Evolutionary conservation across 768 basidiomycete species (phyloP).

Genomic region (Mycena maculata): DNA sequence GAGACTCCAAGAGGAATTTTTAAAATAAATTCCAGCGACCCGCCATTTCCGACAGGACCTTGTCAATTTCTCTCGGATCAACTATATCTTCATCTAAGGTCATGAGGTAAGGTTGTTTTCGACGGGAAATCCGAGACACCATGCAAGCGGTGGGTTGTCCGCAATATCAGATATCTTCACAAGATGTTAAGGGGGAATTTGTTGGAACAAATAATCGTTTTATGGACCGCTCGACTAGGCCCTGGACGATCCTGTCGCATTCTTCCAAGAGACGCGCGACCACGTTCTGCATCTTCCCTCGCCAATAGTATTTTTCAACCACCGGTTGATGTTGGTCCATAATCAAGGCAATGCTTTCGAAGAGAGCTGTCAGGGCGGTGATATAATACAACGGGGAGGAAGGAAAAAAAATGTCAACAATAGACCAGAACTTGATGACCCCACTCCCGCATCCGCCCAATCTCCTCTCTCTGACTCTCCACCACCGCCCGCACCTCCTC

Average conservation of each 20-base stretch:
- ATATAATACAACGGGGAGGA: conserved; percentile 95
- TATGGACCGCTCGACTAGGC: conserved; percentile 79
- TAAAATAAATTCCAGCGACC: conserved; percentile 93
- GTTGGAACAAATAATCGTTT: conserved; percentile 53
- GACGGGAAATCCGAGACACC: conserved; percentile 41
- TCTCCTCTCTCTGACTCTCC: conserved; percentile 66
- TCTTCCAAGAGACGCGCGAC: conserved; percentile 83
- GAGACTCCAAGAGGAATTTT: conserved; percentile 85
- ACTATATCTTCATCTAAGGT: conserved; percentile 64
- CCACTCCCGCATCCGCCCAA: conserved; percentile 67
- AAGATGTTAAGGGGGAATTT: neutral
- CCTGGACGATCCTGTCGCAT: conserved; percentile 85
- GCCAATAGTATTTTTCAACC: conserved; percentile 97
- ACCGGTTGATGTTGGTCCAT: conserved; percentile 98
- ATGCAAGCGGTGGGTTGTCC: conserved; percentile 52
- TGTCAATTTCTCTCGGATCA: conserved; percentile 94
- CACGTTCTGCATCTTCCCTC: conserved; percentile 86
- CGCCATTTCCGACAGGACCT: conserved; percentile 85
- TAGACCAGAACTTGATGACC: too few species aligned
- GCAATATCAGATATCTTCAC: conserved; percentile 60
- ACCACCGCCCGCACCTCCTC: conserved; percentile 70
- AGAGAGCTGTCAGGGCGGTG: conserved; percentile 87
- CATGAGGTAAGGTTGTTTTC: conserved; percentile 42
- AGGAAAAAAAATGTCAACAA: conserved; percentile 41
- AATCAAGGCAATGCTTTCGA: conserved; percentile 95